Evolutionary conservation across 139 green algal species (phyloP).

Genomic region (Pseudopediastrum boryanum): DNA sequence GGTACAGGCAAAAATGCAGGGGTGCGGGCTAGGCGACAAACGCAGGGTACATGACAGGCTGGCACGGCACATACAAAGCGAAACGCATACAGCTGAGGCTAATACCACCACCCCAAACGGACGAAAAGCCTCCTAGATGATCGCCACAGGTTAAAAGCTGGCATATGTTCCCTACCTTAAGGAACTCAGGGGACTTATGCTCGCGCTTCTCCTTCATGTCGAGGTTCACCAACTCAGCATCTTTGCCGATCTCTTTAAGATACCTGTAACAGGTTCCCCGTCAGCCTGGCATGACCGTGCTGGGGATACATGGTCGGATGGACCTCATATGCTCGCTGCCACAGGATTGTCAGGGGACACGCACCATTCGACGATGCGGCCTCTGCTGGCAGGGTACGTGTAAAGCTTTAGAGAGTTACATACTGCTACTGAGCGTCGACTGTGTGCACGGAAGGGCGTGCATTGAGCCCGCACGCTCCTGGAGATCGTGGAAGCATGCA

Average conservation of each 20-base stretch:
- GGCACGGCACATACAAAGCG: not conserved
- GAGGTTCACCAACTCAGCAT: conserved; percentile 41
- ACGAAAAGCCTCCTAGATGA: no score
- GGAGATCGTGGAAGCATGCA: no score
- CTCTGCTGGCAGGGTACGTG: conserved; percentile 24
- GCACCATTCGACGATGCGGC: conserved; percentile 31
- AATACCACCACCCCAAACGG: not conserved
- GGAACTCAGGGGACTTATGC: conserved; percentile 41
- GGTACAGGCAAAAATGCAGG: not conserved
- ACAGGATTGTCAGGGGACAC: not conserved
- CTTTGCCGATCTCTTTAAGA: conserved; percentile 40
- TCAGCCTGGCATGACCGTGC: not conserved
- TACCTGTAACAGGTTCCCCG: conserved; percentile 32
- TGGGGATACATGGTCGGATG: not conserved
- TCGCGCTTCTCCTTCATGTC: conserved; percentile 48
- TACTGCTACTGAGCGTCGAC: not conserved
- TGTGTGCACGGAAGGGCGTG: no score
- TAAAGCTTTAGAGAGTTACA: conserved; percentile 25
- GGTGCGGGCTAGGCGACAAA: not conserved
- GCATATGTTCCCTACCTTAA: no score
- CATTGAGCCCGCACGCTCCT: no score
- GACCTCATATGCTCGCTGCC: not conserved
- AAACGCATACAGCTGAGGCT: not conserved
- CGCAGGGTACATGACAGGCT: not conserved
- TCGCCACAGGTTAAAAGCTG: no score